Evolutionary conservation across 75 land plant genomes (phyloP).

Genomic region (Larix kaempferi): DNA sequence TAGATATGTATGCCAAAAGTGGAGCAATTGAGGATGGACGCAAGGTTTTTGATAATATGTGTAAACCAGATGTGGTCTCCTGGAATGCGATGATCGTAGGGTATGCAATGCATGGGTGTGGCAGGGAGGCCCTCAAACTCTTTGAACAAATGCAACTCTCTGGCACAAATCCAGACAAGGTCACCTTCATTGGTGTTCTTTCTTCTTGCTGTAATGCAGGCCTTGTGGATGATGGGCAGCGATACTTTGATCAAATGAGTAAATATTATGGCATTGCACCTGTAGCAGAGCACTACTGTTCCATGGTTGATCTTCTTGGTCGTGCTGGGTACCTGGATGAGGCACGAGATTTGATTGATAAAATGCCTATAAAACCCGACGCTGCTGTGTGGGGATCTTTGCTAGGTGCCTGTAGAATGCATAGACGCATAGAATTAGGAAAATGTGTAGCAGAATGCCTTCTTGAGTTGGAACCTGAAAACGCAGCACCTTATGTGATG

Average conservation of each 20-base stretch:
- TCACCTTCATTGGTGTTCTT: slow-evolving; percentile 41
- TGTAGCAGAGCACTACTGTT: slow-evolving; percentile 29
- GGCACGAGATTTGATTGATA: slow-evolving; percentile 29
- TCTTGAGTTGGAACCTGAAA: slow-evolving; percentile 24
- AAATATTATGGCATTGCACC: slow-evolving; percentile 28
- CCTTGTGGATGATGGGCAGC: background rate
- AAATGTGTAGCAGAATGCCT: slow-evolving; percentile 27
- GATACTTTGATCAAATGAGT: slow-evolving; percentile 28
- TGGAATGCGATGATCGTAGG: slow-evolving; percentile 51
- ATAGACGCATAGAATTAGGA: slow-evolving; percentile 23
- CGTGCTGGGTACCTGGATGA: slow-evolving; percentile 21
- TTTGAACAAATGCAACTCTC: slow-evolving; percentile 29
- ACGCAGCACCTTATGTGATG: slow-evolving; percentile 28
- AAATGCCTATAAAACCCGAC: slow-evolving; percentile 26
- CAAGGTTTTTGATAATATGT: slow-evolving; percentile 15
- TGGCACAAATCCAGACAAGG: slow-evolving; percentile 20
- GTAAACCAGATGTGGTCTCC: slow-evolving; percentile 25
- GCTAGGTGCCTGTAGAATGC: slow-evolving; percentile 36
- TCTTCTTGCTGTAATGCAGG: slow-evolving; percentile 25
- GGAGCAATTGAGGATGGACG: slow-evolving; percentile 27
- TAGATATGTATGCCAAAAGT: slow-evolving; percentile 45
- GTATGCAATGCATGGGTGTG: slow-evolving; percentile 32
- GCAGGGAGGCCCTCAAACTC: slow-evolving; percentile 17
- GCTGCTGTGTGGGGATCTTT: slow-evolving; percentile 36
- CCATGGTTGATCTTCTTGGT: slow-evolving; percentile 43